Evolutionary conservation across 139 green algal genomes (phyloP).

Genomic region (Tetraselmis chui): DNA sequence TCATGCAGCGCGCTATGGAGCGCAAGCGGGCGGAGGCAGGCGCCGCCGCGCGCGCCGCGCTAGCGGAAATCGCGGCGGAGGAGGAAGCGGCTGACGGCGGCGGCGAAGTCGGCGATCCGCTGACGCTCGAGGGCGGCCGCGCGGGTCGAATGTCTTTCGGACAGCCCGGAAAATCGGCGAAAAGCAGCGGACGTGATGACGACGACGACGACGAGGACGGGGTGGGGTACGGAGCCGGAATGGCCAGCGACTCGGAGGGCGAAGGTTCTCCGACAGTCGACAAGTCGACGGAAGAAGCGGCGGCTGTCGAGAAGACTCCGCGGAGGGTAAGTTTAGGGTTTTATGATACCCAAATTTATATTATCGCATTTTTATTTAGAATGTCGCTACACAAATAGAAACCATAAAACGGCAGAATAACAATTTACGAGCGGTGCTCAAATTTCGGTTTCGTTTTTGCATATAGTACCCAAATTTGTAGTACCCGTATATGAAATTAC

Average conservation of each 20-base stretch:
- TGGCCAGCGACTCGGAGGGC: background rate
- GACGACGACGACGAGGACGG: constrained; percentile 43
- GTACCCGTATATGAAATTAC: too few relatives aligned
- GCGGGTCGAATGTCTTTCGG: constrained; percentile 22
- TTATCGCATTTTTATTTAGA: too few relatives aligned
- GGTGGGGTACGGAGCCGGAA: constrained; percentile 17
- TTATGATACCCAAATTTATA: too few relatives aligned
- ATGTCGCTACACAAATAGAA: too few relatives aligned
- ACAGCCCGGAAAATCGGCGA: background rate
- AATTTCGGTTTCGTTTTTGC: too few relatives aligned
- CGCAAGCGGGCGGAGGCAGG: constrained; percentile 31
- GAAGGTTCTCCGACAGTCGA: too few relatives aligned
- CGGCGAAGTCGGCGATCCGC: background rate
- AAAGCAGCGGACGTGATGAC: constrained; percentile 23
- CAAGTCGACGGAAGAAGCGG: background rate
- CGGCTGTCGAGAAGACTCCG: too few relatives aligned
- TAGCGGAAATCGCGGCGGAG: constrained; percentile 19
- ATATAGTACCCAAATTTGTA: too few relatives aligned
- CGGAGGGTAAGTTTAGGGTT: too few relatives aligned
- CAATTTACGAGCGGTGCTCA: too few relatives aligned
- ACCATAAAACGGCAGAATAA: too few relatives aligned
- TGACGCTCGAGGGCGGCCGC: background rate
- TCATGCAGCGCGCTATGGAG: constrained; percentile 80
- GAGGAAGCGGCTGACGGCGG: background rate
- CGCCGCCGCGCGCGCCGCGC: constrained; percentile 22